These are phyloP conservation scores for Phaeomoniella chlamydospora DNA, from an alignment of 2,329 filamentous ascomycete genomes.

Conservation along the genomic window DNA sequence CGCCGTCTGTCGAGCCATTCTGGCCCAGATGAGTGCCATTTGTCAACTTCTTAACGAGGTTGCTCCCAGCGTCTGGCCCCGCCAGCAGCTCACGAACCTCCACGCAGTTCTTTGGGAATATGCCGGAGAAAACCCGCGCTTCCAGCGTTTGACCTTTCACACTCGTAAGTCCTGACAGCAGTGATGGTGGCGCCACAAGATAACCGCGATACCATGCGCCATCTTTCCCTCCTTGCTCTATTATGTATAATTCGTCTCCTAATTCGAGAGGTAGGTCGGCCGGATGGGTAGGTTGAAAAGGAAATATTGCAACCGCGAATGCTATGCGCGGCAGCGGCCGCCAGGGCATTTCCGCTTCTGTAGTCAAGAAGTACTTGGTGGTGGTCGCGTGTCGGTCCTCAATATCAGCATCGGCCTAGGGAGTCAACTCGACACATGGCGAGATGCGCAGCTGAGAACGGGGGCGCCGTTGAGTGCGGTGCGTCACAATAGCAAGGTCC, in stretches of 20 bases:
- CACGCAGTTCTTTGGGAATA: conserved; percentile 89
- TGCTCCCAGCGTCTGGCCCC: conserved; percentile 38
- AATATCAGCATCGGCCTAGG: too few relatives aligned
- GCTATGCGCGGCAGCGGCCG: conserved; percentile 91
- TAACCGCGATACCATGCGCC: conserved; percentile 92
- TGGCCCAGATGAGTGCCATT: background rate
- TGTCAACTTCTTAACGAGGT: background rate
- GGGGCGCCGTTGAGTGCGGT: too few relatives aligned
- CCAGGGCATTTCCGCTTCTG: conserved; percentile 70
- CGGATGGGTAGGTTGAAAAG: conserved; percentile 72
- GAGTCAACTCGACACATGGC: too few relatives aligned
- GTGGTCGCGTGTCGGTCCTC: background rate
- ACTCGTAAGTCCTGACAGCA: conserved; percentile 81
- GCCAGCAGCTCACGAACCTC: conserved; percentile 87
- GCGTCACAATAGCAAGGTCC: too few relatives aligned
- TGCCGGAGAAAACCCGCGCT: conserved; percentile 93
- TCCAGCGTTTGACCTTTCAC: conserved; percentile 87
- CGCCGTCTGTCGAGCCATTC: background rate
- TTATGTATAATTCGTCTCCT: conserved; percentile 96
- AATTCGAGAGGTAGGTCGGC: conserved; percentile 93
- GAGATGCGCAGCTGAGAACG: too few relatives aligned
- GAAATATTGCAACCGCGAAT: conserved; percentile 92
- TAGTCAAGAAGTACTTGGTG: too few relatives aligned
- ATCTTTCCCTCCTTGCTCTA: conserved; percentile 77
- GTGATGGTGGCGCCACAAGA: conserved; percentile 80